Evolutionary conservation across 192 early-diverging fungal species (phyloP).

Genomic region (Paraglomus brasilianum): DNA sequence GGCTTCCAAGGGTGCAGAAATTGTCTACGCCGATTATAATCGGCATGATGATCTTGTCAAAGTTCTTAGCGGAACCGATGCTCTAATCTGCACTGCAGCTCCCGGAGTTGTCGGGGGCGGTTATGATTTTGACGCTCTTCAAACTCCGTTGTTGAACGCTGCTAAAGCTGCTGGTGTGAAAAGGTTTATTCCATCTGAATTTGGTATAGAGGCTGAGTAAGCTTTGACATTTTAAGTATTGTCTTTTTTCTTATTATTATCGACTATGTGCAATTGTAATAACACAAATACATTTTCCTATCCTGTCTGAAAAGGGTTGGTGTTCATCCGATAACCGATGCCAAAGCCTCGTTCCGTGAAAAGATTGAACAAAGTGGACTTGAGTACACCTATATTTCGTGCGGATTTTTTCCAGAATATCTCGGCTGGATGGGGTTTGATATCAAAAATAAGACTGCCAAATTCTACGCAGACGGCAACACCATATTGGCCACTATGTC

Average conservation of each 20-base stretch:
- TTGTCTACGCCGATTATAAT: conserved; percentile 20
- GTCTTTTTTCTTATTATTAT: not conserved
- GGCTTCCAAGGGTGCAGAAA: conserved; percentile 9
- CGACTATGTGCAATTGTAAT: too few relatives aligned
- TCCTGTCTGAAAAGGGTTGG: not conserved
- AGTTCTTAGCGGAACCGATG: conserved; percentile 17
- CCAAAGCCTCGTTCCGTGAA: not conserved
- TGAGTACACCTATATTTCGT: conserved; percentile 8
- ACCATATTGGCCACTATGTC: not conserved
- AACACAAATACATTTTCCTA: too few relatives aligned
- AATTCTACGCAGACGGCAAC: not conserved
- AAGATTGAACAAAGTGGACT: conserved; percentile 19
- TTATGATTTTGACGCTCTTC: not conserved
- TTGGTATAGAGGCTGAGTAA: not conserved
- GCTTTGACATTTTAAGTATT: not conserved
- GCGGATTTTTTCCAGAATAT: conserved; percentile 5
- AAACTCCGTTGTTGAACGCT: not conserved
- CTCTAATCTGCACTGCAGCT: conserved; percentile 1
- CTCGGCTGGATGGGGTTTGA: conserved; percentile 2
- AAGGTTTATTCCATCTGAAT: conserved; percentile 25
- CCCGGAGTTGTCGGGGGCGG: not conserved
- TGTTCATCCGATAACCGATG: not conserved
- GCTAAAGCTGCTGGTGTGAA: conserved; percentile 13
- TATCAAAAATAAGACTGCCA: conserved; percentile 7
- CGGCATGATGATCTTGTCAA: conserved; percentile 15